A percentile compares a stretch with the other conserved stretches of the same genome.
phyloP scores from a whole-genome alignment of 768 basidiomycete species.

The Trichaptum fuscoviolaceum region DNA sequence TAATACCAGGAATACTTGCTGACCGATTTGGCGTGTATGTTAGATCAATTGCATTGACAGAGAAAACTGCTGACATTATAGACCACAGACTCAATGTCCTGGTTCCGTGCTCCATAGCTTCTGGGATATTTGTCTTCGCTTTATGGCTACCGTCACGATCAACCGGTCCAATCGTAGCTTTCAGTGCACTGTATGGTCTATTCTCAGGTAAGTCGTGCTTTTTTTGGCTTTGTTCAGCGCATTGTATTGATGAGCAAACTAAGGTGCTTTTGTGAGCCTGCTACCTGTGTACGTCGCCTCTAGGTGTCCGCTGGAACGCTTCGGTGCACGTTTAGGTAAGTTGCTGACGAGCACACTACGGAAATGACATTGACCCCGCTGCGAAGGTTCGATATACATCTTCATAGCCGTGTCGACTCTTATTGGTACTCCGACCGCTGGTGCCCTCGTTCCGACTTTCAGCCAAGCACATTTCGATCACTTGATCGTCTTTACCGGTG shows the following conservation, averaged over 20 bases:
- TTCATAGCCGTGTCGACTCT: conserved; percentile 25
- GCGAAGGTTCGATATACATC: conserved; percentile 24
- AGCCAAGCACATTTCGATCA: conserved; percentile 21
- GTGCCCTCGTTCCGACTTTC: conserved; percentile 22
- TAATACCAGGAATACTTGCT: conserved; percentile 26
- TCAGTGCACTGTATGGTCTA: conserved; percentile 26
- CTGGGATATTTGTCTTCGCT: conserved; percentile 20
- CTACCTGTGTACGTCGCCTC: conserved; percentile 26
- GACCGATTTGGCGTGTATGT: conserved; percentile 24
- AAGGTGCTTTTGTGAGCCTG: conserved; percentile 26
- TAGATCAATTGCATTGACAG: background rate
- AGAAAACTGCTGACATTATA: background rate
- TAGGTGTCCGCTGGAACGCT: conserved; percentile 24
- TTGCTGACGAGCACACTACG: background rate
- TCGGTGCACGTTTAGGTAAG: conserved; percentile 28
- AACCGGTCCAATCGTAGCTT: conserved; percentile 20
- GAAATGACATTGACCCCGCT: background rate
- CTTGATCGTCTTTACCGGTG: conserved; percentile 28
- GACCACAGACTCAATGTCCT: conserved; percentile 22
- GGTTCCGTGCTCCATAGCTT: conserved; percentile 21
- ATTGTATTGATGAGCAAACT: background rate
- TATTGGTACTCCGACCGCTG: conserved; percentile 29
- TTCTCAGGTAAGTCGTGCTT: conserved; percentile 21
- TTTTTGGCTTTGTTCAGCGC: background rate
- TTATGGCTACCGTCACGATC: conserved; percentile 26